Evolutionary conservation across 208 protist genomes (phyloP), one percentile per base, ranked within the genome.

Genomic region (Trypanosoma congolense): DNA sequence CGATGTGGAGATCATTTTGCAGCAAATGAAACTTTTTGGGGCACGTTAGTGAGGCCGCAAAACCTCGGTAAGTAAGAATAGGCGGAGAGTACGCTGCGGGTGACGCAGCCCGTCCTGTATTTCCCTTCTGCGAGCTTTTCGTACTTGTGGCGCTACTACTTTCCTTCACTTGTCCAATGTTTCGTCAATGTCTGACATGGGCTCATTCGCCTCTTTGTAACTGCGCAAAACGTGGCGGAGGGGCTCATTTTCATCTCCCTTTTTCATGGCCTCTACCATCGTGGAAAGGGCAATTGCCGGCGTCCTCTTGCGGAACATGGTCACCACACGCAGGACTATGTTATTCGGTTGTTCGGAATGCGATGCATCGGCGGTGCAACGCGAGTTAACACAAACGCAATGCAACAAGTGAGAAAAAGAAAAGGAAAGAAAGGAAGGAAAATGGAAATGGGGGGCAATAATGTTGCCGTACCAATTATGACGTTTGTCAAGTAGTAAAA

Each of bases 1-100:
- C 41, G 24, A 92, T 54, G 31, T 92, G 77, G n/a, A 44, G 46
- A 18, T 78, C 74, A 36, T 83, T 71, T 24, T 87, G 80, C 14
- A 85, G 26, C 4, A 92, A 73, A 50, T 84, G 87, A 51, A 94
- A 90, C 55, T 92, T 92, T 57, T 94, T 94, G 2, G 80, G 78
- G 36, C 87, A 94, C 21, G 56, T 48, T 1, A 94, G 65, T 1
- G 87, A 90, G 22, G 87, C 87, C 19, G 72, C 45, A 36, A 91
- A 88, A 59, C 47, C 78, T 42, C 73, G 76, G 58, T 68, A 71
- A 0, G 87, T 90, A 21, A 94, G 47, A 50, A 60, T 67, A 29
- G 45, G 24, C 4, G 57, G 53, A 8, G 42, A 46, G 4, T n/a
- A 49, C 5, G 38, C n/a, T 3, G 22, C 46, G 14, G 49, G 4